Conservation (phyloP, 1,284 basidiomycete species). For the Violaceomyces palustris region DNA sequence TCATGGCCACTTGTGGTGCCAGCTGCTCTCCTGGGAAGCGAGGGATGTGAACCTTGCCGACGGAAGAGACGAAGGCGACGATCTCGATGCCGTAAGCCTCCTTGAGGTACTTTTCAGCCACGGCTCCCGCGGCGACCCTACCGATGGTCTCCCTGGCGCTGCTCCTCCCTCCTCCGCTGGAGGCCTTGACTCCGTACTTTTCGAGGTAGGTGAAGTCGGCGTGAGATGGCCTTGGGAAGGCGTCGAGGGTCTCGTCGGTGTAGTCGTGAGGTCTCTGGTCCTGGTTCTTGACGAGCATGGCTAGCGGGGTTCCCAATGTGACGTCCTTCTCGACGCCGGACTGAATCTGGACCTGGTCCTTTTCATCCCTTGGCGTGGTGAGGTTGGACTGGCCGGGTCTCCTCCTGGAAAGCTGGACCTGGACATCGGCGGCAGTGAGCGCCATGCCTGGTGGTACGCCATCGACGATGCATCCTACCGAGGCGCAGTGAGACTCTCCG, state of each 20-base stretch:
- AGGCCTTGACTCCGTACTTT: constrained; percentile 96
- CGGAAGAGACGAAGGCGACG: constrained; percentile 92
- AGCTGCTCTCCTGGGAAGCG: constrained; percentile 44
- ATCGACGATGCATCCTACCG: constrained; percentile 95
- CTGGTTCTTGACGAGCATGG: constrained; percentile 90
- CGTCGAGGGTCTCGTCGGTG: constrained; percentile 77
- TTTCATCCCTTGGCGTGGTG: constrained; percentile 89
- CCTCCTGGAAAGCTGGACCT: constrained; percentile 82
- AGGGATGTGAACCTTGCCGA: constrained; percentile 80
- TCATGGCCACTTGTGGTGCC: constrained; percentile 13
- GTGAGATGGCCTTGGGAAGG: constrained; percentile 93
- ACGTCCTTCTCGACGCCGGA: constrained; percentile 90
- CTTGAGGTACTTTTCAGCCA: constrained; percentile 93
- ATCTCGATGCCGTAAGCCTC: constrained; percentile 86
- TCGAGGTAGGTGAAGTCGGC: constrained; percentile 98
- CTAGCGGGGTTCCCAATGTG: constrained; percentile 95
- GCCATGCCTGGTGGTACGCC: constrained; percentile 88
- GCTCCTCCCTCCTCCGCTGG: constrained; percentile 88
- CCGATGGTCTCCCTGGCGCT: constrained; percentile 96
- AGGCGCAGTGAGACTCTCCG: constrained; percentile 94
- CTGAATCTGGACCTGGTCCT: constrained; percentile 88
- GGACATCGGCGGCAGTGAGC: constrained; percentile 77
- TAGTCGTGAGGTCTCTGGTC: constrained; percentile 98
- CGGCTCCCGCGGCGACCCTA: constrained; percentile 93
- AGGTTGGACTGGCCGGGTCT: constrained; percentile 93